A percentile compares a stretch with the other conserved stretches of the same genome.
These are phyloP conservation scores for Fonsecaea monophora DNA, from an alignment of 2,329 filamentous ascomycete genomes.

Conservation along the genomic window DNA sequence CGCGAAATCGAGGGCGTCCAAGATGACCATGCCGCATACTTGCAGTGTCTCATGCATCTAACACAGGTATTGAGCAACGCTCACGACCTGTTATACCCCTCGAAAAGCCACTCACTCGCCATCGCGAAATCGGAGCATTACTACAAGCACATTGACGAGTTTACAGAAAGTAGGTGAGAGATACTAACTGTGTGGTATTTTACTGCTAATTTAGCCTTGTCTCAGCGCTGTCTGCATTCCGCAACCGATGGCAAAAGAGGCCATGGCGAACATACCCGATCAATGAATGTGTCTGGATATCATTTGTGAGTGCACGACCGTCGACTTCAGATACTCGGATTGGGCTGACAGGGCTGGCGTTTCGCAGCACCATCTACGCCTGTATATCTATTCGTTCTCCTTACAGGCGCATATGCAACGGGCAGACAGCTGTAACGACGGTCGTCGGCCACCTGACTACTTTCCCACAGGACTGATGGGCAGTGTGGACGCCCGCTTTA, in stretches of 20 bases:
- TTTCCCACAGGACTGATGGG: conserved; percentile 27
- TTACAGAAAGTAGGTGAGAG: conserved; percentile 16
- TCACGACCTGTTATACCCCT: conserved; percentile 27
- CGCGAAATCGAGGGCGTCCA: conserved; percentile 25
- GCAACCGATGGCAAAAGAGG: conserved; percentile 28
- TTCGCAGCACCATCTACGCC: conserved; percentile 23
- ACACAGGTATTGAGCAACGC: conserved; percentile 26
- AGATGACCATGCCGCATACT: conserved; percentile 28
- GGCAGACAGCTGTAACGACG: conserved; percentile 18
- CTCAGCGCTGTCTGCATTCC: conserved; percentile 24
- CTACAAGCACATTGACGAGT: conserved; percentile 30
- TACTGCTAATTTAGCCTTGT: conserved; percentile 4
- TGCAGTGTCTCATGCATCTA: conserved; percentile 29
- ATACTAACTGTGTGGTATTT: background rate
- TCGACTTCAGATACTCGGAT: background rate
- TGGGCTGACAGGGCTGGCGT: conserved; percentile 5
- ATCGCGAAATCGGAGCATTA: conserved; percentile 28
- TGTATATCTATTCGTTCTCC: conserved; percentile 31
- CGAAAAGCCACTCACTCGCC: conserved; percentile 26
- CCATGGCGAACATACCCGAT: conserved; percentile 26
- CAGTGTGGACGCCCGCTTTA: conserved; percentile 28
- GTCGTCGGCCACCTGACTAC: conserved; percentile 20
- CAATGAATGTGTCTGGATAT: conserved; percentile 32
- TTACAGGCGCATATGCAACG: conserved; percentile 26
- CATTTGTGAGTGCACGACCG: conserved; percentile 19